Base-by-base conservation (phyloP, 345 rosid genomes). In the Hypericum perforatum region DNA sequence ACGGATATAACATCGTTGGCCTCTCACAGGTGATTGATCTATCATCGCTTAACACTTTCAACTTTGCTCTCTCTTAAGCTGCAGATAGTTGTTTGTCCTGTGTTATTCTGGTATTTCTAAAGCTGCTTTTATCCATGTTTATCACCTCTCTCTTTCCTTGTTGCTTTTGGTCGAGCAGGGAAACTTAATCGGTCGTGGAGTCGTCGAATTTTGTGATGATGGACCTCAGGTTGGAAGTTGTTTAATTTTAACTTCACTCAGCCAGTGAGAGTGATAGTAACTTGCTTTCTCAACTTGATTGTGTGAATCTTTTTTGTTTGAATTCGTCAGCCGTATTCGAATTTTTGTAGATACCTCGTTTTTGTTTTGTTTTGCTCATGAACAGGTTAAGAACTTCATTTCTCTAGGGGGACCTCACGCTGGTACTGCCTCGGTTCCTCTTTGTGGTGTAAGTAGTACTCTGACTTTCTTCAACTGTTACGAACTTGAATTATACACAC, bases 371-470 rank as follows among this genome's bases (percentile, higher is more conserved):
- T 41, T 51, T 41, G 62, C 44, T 59, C 43, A 45, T 37, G 53
- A 59, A 72, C 79, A 85, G 94, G 90, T 92, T 37, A 71, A 69
- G 67, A 92, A 87, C 70, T 87, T 74, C 57, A 63, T 92, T 65
- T 87, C 98, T 16, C 69, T 92, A 51, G 98, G 72, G 47, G 98
- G 98, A 58, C 98, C 96, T 58, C 95, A 92, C 71, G 96, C 98
- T 67, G 98, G 98, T 11, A 76, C 90, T 45, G 94, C 98, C 60
- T 85, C 96, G 59, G 88, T 91, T 61, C 96, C 98, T 77, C 73
- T 81, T 52, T 91, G 96, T 61, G 95, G 91, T 63, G 98, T 87
- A 78, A 79, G 94, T 77, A 42, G 47, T 43, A 11, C 47, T 3
- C 5, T 16, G 37, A 14, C 40, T 7, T 45, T 15, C 45, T 36